Conservation (phyloP, 2,329 filamentous ascomycete genomes). For the Hypoxylon sp. region DNA sequence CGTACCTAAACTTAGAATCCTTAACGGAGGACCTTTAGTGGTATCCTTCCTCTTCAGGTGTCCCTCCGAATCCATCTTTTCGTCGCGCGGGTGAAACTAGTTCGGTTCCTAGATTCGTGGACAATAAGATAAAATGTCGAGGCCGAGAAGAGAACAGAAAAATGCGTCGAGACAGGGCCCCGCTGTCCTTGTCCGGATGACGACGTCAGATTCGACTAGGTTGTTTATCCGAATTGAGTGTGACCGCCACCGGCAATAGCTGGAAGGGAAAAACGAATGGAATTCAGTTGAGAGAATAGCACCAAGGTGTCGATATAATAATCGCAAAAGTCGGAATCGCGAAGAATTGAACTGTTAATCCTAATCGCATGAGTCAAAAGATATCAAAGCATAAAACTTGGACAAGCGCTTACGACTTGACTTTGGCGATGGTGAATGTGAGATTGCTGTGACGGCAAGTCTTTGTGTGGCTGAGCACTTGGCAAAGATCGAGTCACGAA, state of each 20-base stretch:
- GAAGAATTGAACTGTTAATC: slow-evolving; percentile 7
- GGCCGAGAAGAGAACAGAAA: slow-evolving; percentile 20
- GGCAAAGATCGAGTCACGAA: slow-evolving; percentile 20
- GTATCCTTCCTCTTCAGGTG: slow-evolving; percentile 88
- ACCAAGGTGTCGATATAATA: neutral
- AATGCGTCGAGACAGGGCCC: slow-evolving; percentile 23
- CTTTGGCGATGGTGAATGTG: slow-evolving; percentile 6
- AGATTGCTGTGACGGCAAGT: slow-evolving; percentile 30
- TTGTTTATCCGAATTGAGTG: slow-evolving; percentile 27
- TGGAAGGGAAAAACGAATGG: slow-evolving; percentile 3
- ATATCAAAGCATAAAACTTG: slow-evolving; percentile 22
- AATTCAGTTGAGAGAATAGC: slow-evolving; percentile 1
- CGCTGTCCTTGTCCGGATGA: slow-evolving; percentile 39
- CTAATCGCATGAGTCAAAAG: slow-evolving; percentile 21
- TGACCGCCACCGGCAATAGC: slow-evolving; percentile 25
- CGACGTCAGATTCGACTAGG: slow-evolving; percentile 40
- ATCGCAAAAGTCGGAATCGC: slow-evolving; percentile 2
- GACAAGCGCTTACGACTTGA: slow-evolving; percentile 29
- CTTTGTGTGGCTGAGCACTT: slow-evolving; percentile 38
- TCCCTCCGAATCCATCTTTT: slow-evolving; percentile 66
- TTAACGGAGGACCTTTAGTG: slow-evolving; percentile 92
- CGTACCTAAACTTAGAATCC: slow-evolving; percentile 90
- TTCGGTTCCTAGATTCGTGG: slow-evolving; percentile 12
- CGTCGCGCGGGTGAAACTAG: slow-evolving; percentile 19
- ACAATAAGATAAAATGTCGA: slow-evolving; percentile 4